Evolutionary conservation across 2,329 filamentous ascomycete species (phyloP).

Genomic region (Apiospora rasikravindrae): DNA sequence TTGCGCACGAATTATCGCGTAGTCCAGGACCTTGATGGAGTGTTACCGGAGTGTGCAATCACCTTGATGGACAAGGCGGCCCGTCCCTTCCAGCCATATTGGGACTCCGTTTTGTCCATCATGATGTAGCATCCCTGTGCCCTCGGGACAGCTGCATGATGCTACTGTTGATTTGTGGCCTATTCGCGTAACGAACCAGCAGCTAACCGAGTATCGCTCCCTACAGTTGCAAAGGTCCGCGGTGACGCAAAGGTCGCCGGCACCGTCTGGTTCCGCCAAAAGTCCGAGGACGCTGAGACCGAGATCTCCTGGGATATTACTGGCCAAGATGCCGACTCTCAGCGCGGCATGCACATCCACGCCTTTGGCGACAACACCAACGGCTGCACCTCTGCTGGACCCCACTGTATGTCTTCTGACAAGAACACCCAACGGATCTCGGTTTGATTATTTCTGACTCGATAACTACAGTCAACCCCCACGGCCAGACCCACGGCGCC

Average conservation of each 20-base stretch:
- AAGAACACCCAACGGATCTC: background rate
- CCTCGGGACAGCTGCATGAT: background rate
- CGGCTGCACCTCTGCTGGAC: slow-evolving; percentile 96
- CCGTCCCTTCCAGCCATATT: slow-evolving; percentile 8
- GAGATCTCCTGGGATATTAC: slow-evolving; percentile 91
- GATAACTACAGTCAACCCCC: slow-evolving; percentile 24
- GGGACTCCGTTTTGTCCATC: background rate
- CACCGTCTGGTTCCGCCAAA: slow-evolving; percentile 95
- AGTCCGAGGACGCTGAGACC: slow-evolving; percentile 79
- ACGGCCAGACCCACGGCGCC: slow-evolving; percentile 39
- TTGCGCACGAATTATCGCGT: slow-evolving; percentile 62
- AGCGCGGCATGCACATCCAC: slow-evolving; percentile 98
- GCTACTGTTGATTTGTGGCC: background rate
- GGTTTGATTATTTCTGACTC: slow-evolving; percentile 17
- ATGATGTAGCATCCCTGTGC: slow-evolving; percentile 29
- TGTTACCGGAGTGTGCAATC: slow-evolving; percentile 28
- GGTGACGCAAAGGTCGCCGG: slow-evolving; percentile 96
- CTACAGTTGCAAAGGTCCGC: slow-evolving; percentile 89
- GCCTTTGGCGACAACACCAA: slow-evolving; percentile 99
- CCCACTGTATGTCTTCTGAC: slow-evolving; percentile 77
- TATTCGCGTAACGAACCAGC: slow-evolving; percentile 27
- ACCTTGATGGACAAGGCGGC: slow-evolving; percentile 36
- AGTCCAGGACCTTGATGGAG: slow-evolving; percentile 52
- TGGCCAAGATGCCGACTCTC: slow-evolving; percentile 91
- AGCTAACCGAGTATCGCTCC: slow-evolving; percentile 31